Percentiles rank a stretch among this genome's conserved stretches.
Conservation (phyloP, 768 basidiomycete genomes). For the Bullera alba region DNA sequence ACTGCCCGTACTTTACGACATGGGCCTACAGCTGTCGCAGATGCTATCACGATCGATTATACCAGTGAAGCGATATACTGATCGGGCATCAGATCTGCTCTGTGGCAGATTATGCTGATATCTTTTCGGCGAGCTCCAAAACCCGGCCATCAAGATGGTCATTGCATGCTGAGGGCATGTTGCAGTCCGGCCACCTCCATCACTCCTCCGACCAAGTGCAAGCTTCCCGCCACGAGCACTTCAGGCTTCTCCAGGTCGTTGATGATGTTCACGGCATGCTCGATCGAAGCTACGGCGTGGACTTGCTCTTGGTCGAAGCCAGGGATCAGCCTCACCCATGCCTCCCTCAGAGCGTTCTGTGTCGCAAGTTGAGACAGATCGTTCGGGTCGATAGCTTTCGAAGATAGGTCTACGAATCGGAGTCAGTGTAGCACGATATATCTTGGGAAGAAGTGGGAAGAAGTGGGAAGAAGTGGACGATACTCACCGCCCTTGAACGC, state of each 20-base stretch:
- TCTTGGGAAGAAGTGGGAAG: neutral
- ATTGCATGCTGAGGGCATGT: constrained; percentile 47
- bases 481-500: constrained; percentile 80
- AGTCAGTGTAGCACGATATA: constrained; percentile 2
- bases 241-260: constrained; percentile 49
- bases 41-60: no score
- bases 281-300: constrained; percentile 76
- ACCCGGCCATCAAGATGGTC: no score
- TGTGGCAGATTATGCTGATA: no score
- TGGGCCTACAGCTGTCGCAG: no score
- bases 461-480: no score
- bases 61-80: no score
- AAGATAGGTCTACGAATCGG: constrained; percentile 63
- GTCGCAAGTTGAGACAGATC: constrained; percentile 63
- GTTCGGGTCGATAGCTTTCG: constrained; percentile 57
- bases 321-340: constrained; percentile 64
- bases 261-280: constrained; percentile 73
- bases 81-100: no score
- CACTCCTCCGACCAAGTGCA: constrained; percentile 88
- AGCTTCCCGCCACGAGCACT: constrained; percentile 82
- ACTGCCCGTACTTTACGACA: no score
- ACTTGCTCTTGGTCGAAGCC: constrained; percentile 58
- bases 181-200: constrained; percentile 83
- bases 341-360: constrained; percentile 66
- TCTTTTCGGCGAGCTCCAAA: no score